Conservation (phyloP, 768 basidiomycete genomes). For the Scleroderma bovista region DNA sequence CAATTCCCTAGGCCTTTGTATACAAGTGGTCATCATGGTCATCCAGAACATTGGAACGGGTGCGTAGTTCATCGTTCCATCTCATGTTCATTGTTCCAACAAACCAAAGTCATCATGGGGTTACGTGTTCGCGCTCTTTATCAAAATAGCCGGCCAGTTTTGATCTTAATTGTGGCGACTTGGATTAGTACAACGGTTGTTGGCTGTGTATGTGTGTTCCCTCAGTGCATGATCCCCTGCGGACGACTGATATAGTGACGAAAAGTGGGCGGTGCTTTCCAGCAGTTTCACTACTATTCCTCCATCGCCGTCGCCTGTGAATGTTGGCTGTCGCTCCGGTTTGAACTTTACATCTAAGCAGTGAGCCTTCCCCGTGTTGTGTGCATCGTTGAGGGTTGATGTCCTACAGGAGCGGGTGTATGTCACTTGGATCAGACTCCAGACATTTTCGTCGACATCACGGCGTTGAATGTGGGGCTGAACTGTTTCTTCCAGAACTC, state of each 20-base stretch:
- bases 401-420: not conserved
- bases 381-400: not conserved
- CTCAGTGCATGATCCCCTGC: not conserved
- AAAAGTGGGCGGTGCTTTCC: slow-evolving; percentile 8
- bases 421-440: not conserved
- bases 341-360: not conserved
- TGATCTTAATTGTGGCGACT: slow-evolving; percentile 1
- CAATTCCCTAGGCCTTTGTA: too few relatives aligned
- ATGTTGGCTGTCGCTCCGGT: slow-evolving; percentile 1
- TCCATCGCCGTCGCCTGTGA: not conserved
- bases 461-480: not conserved
- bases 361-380: not conserved
- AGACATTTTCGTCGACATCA: not conserved
- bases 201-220: slow-evolving; percentile 4
- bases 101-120: too few relatives aligned
- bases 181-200: not conserved
- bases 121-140: too few relatives aligned
- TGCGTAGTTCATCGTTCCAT: too few relatives aligned
- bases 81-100: too few relatives aligned
- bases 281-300: not conserved
- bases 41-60: too few relatives aligned
- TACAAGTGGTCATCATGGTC: too few relatives aligned
- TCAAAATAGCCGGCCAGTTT: slow-evolving; percentile 3
- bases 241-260: not conserved
- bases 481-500: not conserved